These are phyloP conservation scores for Erodium maritimum DNA, from an alignment of 345 rosid genomes.

Conservation along the genomic window DNA sequence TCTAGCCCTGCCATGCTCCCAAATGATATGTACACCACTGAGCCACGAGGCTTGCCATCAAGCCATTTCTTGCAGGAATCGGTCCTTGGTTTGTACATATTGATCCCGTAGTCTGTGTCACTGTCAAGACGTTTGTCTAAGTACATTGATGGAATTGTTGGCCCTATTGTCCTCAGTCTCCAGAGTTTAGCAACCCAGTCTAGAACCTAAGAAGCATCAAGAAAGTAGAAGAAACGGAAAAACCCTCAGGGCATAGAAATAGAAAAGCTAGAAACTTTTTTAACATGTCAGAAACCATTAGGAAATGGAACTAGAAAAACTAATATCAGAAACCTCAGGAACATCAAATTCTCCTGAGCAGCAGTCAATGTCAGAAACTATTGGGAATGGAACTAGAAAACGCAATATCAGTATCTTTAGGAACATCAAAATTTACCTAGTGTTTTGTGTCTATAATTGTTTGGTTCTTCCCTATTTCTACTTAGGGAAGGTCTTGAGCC, in stretches of 20 bases:
- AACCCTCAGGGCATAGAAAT: background rate
- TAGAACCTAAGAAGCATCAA: constrained; percentile 2
- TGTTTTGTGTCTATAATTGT: too few species aligned
- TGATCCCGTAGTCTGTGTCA: constrained; percentile 19
- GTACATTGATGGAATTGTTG: constrained; percentile 25
- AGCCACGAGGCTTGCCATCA: constrained; percentile 7
- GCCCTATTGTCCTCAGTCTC: constrained; percentile 24
- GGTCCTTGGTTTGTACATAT: constrained; percentile 13
- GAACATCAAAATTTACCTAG: too few species aligned
- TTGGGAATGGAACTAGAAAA: too few species aligned
- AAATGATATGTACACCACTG: constrained; percentile 21
- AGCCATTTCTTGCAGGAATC: constrained; percentile 14
- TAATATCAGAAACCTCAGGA: too few species aligned
- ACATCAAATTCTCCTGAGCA: too few species aligned
- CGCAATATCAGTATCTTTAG: too few species aligned
- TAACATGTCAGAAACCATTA: too few species aligned
- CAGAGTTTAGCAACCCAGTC: constrained; percentile 20
- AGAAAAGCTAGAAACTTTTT: too few species aligned
- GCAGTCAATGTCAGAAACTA: too few species aligned
- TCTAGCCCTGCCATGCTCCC: constrained; percentile 18
- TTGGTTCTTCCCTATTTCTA: too few species aligned
- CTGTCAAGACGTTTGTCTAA: constrained; percentile 18
- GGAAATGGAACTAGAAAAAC: too few species aligned
- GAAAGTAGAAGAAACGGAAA: background rate
- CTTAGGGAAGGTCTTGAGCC: too few species aligned